Conservation (phyloP, 1,284 basidiomycete genomes). For the Ustilago sp. region DNA sequence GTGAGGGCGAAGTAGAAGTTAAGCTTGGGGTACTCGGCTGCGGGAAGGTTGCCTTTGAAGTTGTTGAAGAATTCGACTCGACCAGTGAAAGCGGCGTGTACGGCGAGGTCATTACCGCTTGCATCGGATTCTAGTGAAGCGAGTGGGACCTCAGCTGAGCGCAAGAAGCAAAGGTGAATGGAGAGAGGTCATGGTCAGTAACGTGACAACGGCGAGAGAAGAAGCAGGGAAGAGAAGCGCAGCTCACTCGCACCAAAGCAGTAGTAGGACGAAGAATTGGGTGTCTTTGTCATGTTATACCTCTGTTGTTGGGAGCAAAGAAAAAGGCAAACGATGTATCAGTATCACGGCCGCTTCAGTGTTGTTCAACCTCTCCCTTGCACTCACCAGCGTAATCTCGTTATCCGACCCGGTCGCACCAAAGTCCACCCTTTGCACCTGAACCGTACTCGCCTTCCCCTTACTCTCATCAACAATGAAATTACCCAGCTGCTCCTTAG, state of each 20-base stretch:
- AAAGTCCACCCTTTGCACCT: conserved; percentile 55
- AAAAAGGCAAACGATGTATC: conserved; percentile 3
- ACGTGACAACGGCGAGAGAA: background rate
- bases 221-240: conserved; percentile 11
- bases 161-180: background rate
- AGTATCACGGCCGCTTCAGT: background rate
- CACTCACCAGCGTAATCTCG: conserved; percentile 34
- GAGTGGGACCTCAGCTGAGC: conserved; percentile 82
- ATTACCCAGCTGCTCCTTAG: conserved; percentile 55
- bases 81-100: conserved; percentile 84
- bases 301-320: conserved; percentile 6
- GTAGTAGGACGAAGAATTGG: conserved; percentile 88
- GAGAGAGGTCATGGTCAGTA: background rate
- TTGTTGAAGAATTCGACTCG: conserved; percentile 86
- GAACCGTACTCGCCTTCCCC: conserved; percentile 33
- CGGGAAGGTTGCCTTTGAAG: conserved; percentile 88
- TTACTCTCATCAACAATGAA: conserved; percentile 58
- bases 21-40: conserved; percentile 98
- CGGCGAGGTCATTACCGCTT: conserved; percentile 10
- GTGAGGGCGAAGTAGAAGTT: conserved; percentile 89
- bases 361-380: background rate
- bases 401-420: conserved; percentile 25
- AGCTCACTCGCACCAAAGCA: conserved; percentile 80
- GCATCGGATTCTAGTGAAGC: conserved; percentile 73
- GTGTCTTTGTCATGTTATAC: conserved; percentile 75